Conservation (phyloP, 768 basidiomycete genomes). For the Leccinum subgranulosum region DNA sequence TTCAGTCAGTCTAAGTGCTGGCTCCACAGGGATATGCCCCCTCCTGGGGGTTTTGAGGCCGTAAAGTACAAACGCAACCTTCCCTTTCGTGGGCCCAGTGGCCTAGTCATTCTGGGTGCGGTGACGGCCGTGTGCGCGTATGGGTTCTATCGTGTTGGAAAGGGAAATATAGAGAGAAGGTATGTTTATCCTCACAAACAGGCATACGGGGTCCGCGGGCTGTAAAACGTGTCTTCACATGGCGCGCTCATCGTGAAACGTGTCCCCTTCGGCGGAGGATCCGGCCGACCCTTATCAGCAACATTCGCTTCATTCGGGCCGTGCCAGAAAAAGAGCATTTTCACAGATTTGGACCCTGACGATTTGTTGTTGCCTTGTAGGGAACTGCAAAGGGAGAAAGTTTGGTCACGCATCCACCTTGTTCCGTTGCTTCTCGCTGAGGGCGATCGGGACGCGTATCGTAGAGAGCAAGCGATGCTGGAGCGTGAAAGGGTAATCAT, state of each 20-base stretch:
- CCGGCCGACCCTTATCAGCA: constrained; percentile 45
- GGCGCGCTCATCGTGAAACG: constrained; percentile 69
- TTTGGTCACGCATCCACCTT: constrained; percentile 94
- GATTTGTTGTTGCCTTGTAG: constrained; percentile 45
- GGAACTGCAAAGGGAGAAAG: constrained; percentile 89
- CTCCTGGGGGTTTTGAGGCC: constrained; percentile 86
- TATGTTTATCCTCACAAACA: constrained; percentile 42
- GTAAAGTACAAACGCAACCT: constrained; percentile 96
- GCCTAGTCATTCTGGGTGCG: constrained; percentile 80
- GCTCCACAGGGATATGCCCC: constrained; percentile 86
- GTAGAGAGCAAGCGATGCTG: constrained; percentile 72
- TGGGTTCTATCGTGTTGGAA: constrained; percentile 90
- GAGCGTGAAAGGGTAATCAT: constrained; percentile 87
- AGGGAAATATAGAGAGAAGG: constrained; percentile 92
- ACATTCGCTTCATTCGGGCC: constrained; percentile 36
- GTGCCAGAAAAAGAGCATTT: constrained; percentile 38
- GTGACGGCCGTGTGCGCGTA: constrained; percentile 82
- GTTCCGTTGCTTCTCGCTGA: constrained; percentile 92
- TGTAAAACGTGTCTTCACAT: constrained; percentile 60
- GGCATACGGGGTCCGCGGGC: constrained; percentile 49
- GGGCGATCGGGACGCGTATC: constrained; percentile 85
- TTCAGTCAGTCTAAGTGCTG: constrained; percentile 3
- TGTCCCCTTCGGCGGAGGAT: constrained; percentile 52
- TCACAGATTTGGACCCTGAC: constrained; percentile 42
- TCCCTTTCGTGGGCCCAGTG: constrained; percentile 84